Evolutionary conservation across 2,329 filamentous ascomycete species (phyloP).

Genomic region (Arthrobotrys iridis): DNA sequence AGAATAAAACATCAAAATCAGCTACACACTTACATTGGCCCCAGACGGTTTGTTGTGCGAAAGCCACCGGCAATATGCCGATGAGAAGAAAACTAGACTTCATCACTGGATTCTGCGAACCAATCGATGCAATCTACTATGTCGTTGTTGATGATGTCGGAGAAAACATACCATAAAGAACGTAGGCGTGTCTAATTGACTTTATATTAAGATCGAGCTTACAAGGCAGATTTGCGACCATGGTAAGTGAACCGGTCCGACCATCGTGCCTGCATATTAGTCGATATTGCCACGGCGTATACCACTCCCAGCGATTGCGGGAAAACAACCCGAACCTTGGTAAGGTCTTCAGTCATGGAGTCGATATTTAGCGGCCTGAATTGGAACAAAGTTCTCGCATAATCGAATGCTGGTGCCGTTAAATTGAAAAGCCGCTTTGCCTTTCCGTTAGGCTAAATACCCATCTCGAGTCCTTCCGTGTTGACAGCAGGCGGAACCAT

Average conservation of each 20-base stretch:
- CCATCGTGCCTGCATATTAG: background rate
- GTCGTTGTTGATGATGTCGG: background rate
- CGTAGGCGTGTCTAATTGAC: no score
- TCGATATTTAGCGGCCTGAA: background rate
- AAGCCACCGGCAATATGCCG: background rate
- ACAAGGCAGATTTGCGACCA: background rate
- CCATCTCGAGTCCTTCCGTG: background rate
- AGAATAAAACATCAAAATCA: background rate
- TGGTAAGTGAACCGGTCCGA: background rate
- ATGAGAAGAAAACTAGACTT: background rate
- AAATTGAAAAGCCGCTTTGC: background rate
- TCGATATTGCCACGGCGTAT: background rate
- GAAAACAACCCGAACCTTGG: background rate
- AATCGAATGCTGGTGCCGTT: background rate
- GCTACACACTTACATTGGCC: constrained; percentile 14
- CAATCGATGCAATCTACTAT: background rate
- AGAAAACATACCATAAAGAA: no score
- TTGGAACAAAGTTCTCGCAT: background rate
- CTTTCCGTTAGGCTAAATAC: background rate
- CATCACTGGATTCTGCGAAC: background rate
- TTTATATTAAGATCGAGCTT: constrained; percentile 13
- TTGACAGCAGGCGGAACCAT: background rate
- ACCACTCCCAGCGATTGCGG: background rate
- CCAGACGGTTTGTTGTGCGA: constrained; percentile 24
- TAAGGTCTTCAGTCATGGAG: background rate